Base-by-base conservation (phyloP, 768 basidiomycete species). In the Amanita rubescens region DNA sequence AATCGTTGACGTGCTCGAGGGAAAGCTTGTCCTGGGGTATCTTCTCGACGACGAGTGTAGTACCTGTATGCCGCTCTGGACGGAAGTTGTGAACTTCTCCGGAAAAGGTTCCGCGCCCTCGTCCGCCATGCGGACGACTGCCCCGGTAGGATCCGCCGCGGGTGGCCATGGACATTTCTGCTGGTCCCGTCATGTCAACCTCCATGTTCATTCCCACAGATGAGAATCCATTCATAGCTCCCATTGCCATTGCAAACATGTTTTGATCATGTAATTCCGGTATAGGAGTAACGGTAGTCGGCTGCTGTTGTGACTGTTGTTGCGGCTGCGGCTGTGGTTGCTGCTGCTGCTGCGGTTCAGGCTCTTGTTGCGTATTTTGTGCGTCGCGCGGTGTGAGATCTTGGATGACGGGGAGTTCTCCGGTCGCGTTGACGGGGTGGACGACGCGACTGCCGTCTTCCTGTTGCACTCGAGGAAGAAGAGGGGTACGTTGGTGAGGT, bases 31-130 rank as follows among this genome's bases (percentile, higher is more conserved):
- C 85, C 47, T 84, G 79, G 0, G 94, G 94, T 53, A 97, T 94
- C 71, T 94, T 94, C 69, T 96, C 92, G 33, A 98, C 87, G 12
- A 96, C 91, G 19, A 98, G 75, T 0, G 89, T 92, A 69, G 85
- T 88, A 67, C 85, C 83, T 55, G 78, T 80, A 54, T 84, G 75
- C 57, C 79, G 78, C 57, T 83, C 82, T 24, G 81, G 81, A 9
- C 80, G 80, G 72, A 86, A 85, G 53, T 73, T 80, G 55, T 81
- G 80, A 6, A 75, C 80, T 27, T 86, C 85, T 5, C 79, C 82
- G 45, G 75, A 69, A 60, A 87, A 88, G n/a, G 74, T 75, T 25
- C 84, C 82, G 3, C 78, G 76, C 44, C 75, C 67, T n/a, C 72
- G 69, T 47, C 47, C 47, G 3, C 30, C 17, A 15, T 39, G 49